A percentile compares a stretch with the other conserved stretches of the same genome.
Conservation (phyloP, 2,329 filamentous ascomycete species). For the Raffaelea ambrosiae region DNA sequence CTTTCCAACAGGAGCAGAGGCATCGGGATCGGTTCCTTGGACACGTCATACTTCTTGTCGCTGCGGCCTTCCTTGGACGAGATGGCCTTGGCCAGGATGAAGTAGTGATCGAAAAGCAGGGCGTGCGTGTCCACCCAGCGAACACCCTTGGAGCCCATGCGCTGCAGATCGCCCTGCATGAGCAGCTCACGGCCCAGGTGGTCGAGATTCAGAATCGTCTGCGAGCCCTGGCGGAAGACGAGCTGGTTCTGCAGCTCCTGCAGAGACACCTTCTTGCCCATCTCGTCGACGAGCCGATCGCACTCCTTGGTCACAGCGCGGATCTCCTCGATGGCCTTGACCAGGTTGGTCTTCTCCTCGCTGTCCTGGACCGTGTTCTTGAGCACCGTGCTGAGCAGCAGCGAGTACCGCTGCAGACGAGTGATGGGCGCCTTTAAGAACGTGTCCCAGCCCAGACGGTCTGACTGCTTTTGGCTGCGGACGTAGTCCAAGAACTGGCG, state of each 20-base stretch:
- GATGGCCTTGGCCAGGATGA: slow-evolving; percentile 81
- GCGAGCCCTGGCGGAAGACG: slow-evolving; percentile 78
- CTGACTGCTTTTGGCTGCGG: slow-evolving; percentile 67
- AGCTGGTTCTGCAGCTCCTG: slow-evolving; percentile 77
- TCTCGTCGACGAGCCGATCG: slow-evolving; percentile 85
- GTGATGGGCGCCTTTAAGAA: slow-evolving; percentile 92
- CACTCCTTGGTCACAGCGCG: slow-evolving; percentile 83
- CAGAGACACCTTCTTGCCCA: slow-evolving; percentile 82
- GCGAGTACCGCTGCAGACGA: slow-evolving; percentile 78
- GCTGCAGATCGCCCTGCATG: slow-evolving; percentile 78
- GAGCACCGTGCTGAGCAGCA: slow-evolving; percentile 74
- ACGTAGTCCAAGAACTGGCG: slow-evolving; percentile 75
- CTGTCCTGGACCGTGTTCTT: slow-evolving; percentile 77
- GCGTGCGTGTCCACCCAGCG: slow-evolving; percentile 92
- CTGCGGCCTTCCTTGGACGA: slow-evolving; percentile 58
- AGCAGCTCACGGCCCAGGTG: slow-evolving; percentile 90
- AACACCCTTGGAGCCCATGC: slow-evolving; percentile 81
- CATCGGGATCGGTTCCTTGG: slow-evolving; percentile 93
- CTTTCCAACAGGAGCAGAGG: slow-evolving; percentile 88
- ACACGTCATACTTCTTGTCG: slow-evolving; percentile 89
- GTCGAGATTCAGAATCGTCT: slow-evolving; percentile 81
- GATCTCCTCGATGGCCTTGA: slow-evolving; percentile 83
- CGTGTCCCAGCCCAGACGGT: slow-evolving; percentile 85
- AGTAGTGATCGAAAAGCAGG: slow-evolving; percentile 91
- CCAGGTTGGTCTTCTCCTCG: slow-evolving; percentile 81